A percentile compares a stretch with the other conserved stretches of the same genome.
phyloP scores from a whole-genome alignment of 768 basidiomycete genomes.

The Mycena kentingensis region DNA sequence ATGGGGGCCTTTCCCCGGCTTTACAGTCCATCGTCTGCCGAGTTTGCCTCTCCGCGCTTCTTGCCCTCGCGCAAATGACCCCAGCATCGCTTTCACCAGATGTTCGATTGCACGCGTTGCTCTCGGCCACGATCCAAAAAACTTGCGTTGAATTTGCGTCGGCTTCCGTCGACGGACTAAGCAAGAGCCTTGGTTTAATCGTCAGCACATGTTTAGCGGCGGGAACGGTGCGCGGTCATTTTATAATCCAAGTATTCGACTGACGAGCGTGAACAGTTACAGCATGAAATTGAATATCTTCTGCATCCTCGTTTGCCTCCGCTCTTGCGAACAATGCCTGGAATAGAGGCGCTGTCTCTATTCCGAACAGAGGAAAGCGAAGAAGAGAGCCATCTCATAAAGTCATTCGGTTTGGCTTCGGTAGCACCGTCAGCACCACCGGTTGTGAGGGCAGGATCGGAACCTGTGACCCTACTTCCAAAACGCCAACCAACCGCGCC shows the following conservation, averaged over 20 bases:
- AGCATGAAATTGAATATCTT: constrained; percentile 56
- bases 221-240: constrained; percentile 20
- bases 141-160: constrained; percentile 51
- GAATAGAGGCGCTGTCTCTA: constrained; percentile 61
- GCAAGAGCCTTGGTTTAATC: constrained; percentile 61
- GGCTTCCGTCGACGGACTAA: constrained; percentile 60
- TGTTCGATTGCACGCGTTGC: constrained; percentile 44
- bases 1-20: constrained; percentile 51
- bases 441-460: neutral
- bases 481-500: neutral
- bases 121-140: constrained; percentile 49
- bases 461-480: neutral
- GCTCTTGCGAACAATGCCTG: constrained; percentile 65
- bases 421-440: neutral
- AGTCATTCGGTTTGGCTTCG: constrained; percentile 39
- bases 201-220: constrained; percentile 39
- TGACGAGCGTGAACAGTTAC: constrained; percentile 15
- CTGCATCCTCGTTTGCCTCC: constrained; percentile 83
- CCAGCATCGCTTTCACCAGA: constrained; percentile 58
- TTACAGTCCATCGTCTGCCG: constrained; percentile 62
- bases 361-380: constrained; percentile 63
- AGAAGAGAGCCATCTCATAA: constrained; percentile 57
- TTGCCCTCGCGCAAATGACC: constrained; percentile 58
- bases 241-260: neutral
- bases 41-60: constrained; percentile 55